Evolutionary conservation across 2,329 filamentous ascomycete species (phyloP).

Genomic region (Neofusicoccum cordaticola): DNA sequence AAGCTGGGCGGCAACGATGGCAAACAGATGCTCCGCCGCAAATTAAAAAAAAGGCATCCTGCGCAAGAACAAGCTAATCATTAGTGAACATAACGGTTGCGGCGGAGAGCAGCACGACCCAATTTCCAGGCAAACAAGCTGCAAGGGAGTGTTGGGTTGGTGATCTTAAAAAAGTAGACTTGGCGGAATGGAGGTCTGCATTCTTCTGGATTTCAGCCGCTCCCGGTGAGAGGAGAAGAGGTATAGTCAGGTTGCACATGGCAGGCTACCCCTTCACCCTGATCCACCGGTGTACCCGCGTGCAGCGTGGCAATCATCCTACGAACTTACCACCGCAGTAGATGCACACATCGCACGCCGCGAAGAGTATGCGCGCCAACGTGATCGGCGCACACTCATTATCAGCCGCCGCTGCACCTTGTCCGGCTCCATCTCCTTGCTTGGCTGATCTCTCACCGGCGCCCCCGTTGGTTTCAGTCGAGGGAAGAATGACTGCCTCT

Average conservation of each 20-base stretch:
- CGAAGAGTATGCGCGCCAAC: constrained; percentile 31
- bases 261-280: neutral
- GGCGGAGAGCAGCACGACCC: neutral
- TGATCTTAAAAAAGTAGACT: neutral
- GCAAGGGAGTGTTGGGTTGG: constrained; percentile 1
- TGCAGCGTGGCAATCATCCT: constrained; percentile 18
- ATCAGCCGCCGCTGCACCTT: neutral
- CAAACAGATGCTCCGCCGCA: neutral
- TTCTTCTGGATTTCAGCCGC: constrained; percentile 2
- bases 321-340: constrained; percentile 38
- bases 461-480: constrained; percentile 3
- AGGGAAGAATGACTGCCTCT: neutral
- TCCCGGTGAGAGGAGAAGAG: neutral
- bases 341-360: constrained; percentile 36
- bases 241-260: neutral
- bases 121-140: neutral
- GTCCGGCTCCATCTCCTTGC: constrained; percentile 3
- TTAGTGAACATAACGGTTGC: neutral
- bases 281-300: neutral
- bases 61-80: neutral
- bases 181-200: constrained; percentile 4
- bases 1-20: neutral
- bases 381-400: constrained; percentile 18
- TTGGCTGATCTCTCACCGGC: neutral
- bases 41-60: neutral